Base-by-base conservation (phyloP, 1,284 basidiomycete species). In the Boletus mariae region DNA sequence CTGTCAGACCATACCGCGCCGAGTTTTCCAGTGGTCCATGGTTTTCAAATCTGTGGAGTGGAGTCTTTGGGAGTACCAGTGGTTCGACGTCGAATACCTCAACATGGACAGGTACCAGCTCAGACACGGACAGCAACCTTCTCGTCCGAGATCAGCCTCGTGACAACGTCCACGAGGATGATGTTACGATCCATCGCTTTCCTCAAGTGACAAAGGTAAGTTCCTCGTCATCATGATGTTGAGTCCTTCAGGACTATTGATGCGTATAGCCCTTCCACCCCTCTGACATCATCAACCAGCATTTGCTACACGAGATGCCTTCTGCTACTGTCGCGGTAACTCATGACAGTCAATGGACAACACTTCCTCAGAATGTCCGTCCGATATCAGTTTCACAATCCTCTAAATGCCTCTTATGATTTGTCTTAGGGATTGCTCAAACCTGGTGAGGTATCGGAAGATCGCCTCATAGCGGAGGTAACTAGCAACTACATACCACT, bases 221-320 rank as follows among this genome's bases (percentile, higher is more conserved):
- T 9, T 35, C 13, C 26, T 29, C n/a, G 2, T 17, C 3, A 29
- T 20, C 3, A 37, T 17, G 13, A 28, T 10, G 15, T 43, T 2
- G 26, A 28, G 26, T n/a, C n/a, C 13, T 10, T 23, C 11, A 23
- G 25, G 23, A 40, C 34, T 44, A 6, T 40, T 20, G 26, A 20
- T 26, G 0, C 20, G 4, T 4, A 4, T 5, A 59, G 55, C 47
- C 45, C 8, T 51, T 59, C 37, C 61, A 61, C 17, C 59, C 61
- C 7, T 58, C 53, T 1, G 53, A 64, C 23, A 12, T 49, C n/a
- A 57, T 61, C 2, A 64, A 62, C n/a, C 45, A 51, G 31, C n/a
- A 49, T 42, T 34, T 63, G 26, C 32, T 61, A n/a, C 17, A 23
- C 23, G 13, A 44, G 38, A 57, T 61, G 8, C 41, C 51, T 37